Base-by-base conservation (phyloP, 1,284 basidiomycete species). In the Moesziomyces sp. region DNA sequence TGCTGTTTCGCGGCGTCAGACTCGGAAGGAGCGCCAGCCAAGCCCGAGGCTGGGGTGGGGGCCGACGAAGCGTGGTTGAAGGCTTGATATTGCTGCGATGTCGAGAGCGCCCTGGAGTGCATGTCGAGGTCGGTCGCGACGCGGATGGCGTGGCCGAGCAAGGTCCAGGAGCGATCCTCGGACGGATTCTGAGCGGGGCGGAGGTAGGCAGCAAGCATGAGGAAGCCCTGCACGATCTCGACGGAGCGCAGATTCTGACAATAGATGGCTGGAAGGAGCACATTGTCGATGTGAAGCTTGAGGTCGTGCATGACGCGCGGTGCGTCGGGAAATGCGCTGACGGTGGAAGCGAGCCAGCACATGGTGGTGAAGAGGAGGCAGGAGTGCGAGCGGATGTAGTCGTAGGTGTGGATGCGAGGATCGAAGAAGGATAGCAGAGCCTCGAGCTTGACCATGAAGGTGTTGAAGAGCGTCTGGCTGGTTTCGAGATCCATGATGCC, bases 221-320 rank as follows among this genome's bases (percentile, higher is more conserved):
- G 56, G 30, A 73, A 63, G 18, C 51, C 70, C 46, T 73, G 70
- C 9, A 60, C 70, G 43, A 73, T 63, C 28, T 73, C 70, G 23
- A 73, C 65, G n/a, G 70, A 73, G 38, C 66, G 64, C 50, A 73
- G 48, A 42, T 69, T 67, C 28, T 73, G 70, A 43, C 59, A 60
- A 14, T 68, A 64, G 52, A 73, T 63, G 47, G 65, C 65, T 5
- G 70, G 70, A 7, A 73, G 61, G 5, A 73, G 56, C 6, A 69
- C 58, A 16, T 55, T 58, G 52, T 73, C 64, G 50, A 73, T 63
- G 46, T 73, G 70, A 16, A 23, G 23, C 38, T 70, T 70, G 57
- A 70, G 67, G 16, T 58, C 57, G 34, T 38, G 46, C 57, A 59
- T 57, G 43, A 64, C 30, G 24, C 61, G 67, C 43, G 48, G 21